Base-by-base conservation (phyloP, 2,329 filamentous ascomycete genomes). In the Ascosphaera acerosa region DNA sequence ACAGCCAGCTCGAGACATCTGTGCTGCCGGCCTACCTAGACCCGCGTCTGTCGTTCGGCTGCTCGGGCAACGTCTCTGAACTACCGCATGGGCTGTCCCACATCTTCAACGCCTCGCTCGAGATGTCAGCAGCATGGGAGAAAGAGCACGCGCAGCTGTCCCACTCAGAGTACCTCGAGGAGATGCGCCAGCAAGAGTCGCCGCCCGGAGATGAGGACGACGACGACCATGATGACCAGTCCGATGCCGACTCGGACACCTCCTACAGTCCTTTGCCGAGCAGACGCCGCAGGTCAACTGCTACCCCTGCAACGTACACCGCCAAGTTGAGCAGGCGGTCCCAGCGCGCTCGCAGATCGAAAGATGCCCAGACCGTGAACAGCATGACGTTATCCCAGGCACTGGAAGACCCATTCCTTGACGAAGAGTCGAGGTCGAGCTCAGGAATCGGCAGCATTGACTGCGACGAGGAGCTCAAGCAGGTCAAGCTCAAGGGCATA, bases 401-500 rank as follows among this genome's bases (percentile, higher is more conserved):
- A 12, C 20, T 23, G 7, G 20, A 23, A 9, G 39, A 41, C 18
- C 39, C 39, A 6, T 41, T 41, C 27, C 17, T 41, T 17, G 39
- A 41, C 18, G 34, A 41, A 30, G n/a, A 14, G n/a, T 16, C 7
- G 15, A n/a, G 16, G 4, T 29, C 31, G 7, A 41, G 35, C 26
- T 41, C 35, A 16, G 41, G 34, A 16, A 34, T 44, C 32, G 39
- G 34, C 12, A 32, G 39, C 28, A 31, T 41, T 17, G 38, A 42
- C n/a, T 34, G 34, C 16, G 28, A 29, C 10, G 40, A 45, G 14
- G 35, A 36, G 1, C 31, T 23, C 7, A 23, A 23, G 20, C 20
- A 23, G 20, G 20, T 23, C 20, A 50, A 51, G 37, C 41, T 61
- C 20, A 61, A 61, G 38, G 58, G 58, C 2, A 45, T 58, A 12